Conservation (phyloP, 2,329 filamentous ascomycete species). For the Alternaria hordeiaustralica region DNA sequence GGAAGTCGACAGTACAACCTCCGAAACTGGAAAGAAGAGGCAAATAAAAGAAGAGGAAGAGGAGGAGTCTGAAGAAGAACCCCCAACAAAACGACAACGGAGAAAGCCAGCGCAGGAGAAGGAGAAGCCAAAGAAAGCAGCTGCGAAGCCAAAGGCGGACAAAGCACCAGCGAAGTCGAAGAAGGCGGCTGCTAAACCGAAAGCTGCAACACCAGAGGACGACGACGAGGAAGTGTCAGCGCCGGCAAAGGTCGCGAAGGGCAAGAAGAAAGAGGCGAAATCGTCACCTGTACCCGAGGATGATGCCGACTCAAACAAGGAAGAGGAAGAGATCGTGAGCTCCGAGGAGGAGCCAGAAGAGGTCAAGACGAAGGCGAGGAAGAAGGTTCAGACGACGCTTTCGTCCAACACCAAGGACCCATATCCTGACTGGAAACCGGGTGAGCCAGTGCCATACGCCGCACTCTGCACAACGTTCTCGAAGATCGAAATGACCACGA, state of each 20-base stretch:
- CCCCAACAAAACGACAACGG: slow-evolving; percentile 45
- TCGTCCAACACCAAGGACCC: slow-evolving; percentile 73
- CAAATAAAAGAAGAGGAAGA: slow-evolving; percentile 38
- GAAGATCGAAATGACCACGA: slow-evolving; percentile 91
- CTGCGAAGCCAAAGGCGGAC: slow-evolving; percentile 26
- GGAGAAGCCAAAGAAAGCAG: slow-evolving; percentile 24
- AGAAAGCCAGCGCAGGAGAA: slow-evolving; percentile 36
- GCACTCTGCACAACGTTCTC: slow-evolving; percentile 95
- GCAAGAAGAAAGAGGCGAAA: slow-evolving; percentile 28
- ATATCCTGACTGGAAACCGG: slow-evolving; percentile 94
- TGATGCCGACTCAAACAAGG: slow-evolving; percentile 32
- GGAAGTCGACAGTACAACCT: slow-evolving; percentile 33
- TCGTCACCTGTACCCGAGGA: slow-evolving; percentile 32
- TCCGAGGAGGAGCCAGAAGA: slow-evolving; percentile 72
- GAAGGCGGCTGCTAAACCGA: slow-evolving; percentile 24
- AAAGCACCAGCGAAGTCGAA: slow-evolving; percentile 25
- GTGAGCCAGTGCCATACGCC: slow-evolving; percentile 89
- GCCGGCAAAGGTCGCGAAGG: slow-evolving; percentile 20
- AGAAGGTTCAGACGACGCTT: slow-evolving; percentile 80
- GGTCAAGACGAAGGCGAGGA: slow-evolving; percentile 73
- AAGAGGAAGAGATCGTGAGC: slow-evolving; percentile 55
- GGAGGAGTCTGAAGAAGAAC: slow-evolving; percentile 45
- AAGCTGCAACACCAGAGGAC: slow-evolving; percentile 24
- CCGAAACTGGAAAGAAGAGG: slow-evolving; percentile 41
- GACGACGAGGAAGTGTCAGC: slow-evolving; percentile 27